A percentile compares a stretch with the other conserved stretches of the same genome.
Evolutionary conservation across 1,284 basidiomycete genomes (phyloP).

Genomic region (Clitocybe nebularis): DNA sequence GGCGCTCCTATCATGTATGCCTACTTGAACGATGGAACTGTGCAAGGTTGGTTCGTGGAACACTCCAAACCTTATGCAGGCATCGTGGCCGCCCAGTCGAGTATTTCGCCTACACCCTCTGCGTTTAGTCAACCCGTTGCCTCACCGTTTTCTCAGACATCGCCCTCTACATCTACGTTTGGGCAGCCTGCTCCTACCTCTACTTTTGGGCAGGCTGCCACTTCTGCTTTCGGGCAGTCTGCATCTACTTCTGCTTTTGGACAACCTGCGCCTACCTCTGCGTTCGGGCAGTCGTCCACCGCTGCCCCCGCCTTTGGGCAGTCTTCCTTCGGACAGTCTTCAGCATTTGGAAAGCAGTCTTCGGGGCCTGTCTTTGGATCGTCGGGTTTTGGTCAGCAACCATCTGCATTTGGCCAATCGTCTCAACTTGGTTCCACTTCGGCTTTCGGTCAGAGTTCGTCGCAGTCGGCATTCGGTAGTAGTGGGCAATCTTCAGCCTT

Average conservation of each 20-base stretch:
- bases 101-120: no score
- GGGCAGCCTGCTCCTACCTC: conserved; percentile 19
- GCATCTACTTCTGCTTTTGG: conserved; percentile 18
- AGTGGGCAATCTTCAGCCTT: conserved; percentile 7
- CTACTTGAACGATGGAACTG: conserved; percentile 78
- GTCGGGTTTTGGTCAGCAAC: not conserved
- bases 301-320: conserved; percentile 18
- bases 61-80: conserved; percentile 58
- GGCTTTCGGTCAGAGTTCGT: conserved; percentile 24
- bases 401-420: conserved; percentile 21
- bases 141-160: conserved; percentile 6
- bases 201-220: conserved; percentile 13
- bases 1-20: conserved; percentile 63
- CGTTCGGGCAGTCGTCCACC: conserved; percentile 14
- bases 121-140: no score
- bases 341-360: conserved; percentile 23
- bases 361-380: conserved; percentile 14
- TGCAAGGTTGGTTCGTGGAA: conserved; percentile 74
- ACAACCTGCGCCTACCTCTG: conserved; percentile 19
- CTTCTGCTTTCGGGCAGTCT: conserved; percentile 15
- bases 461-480: conserved; percentile 16
- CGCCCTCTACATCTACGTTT: conserved; percentile 14
- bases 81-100: conserved; percentile 32
- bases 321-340: conserved; percentile 25
- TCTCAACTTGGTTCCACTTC: conserved; percentile 15